A percentile compares a stretch with the other conserved stretches of the same genome.
phyloP scores from a whole-genome alignment of 345 rosid species.

The Iberis pinnata region DNA sequence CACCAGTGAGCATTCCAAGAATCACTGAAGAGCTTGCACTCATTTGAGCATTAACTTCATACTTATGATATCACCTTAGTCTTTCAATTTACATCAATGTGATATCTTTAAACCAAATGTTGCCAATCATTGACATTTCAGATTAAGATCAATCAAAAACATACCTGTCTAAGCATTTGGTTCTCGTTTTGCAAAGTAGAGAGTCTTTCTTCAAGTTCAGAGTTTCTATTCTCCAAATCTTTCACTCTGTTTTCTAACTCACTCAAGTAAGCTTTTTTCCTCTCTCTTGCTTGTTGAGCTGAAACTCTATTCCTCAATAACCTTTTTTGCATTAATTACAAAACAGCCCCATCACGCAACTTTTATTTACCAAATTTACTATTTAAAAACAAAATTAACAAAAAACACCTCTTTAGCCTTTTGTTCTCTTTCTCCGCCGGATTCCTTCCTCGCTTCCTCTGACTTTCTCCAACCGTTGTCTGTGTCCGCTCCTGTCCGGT shows the following conservation, averaged over 20 bases:
- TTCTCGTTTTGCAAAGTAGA: constrained; percentile 95
- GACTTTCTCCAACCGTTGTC: constrained; percentile 45
- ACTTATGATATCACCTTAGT: no score
- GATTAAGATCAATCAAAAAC: constrained; percentile 3
- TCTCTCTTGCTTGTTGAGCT: constrained; percentile 98
- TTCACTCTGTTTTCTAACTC: constrained; percentile 72
- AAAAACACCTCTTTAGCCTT: constrained; percentile 67
- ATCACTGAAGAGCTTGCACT: no score
- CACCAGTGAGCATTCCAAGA: no score
- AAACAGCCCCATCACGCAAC: constrained; percentile 19
- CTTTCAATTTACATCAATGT: no score
- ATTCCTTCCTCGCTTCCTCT: constrained; percentile 72
- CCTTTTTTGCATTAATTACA: constrained; percentile 39
- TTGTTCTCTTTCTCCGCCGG: constrained; percentile 92
- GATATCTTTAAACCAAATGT: no score
- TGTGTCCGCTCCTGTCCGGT: constrained; percentile 44
- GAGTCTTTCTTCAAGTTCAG: constrained; percentile 82
- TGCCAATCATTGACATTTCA: no score
- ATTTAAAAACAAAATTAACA: neutral
- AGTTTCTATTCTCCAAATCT: constrained; percentile 85
- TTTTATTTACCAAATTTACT: neutral
- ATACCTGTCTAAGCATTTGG: constrained; percentile 96
- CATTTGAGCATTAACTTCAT: no score
- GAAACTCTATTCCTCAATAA: constrained; percentile 98
- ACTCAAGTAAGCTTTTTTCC: constrained; percentile 83